Base-by-base conservation (phyloP, 1,284 basidiomycete species). In the Sanghuangporus baumii region DNA sequence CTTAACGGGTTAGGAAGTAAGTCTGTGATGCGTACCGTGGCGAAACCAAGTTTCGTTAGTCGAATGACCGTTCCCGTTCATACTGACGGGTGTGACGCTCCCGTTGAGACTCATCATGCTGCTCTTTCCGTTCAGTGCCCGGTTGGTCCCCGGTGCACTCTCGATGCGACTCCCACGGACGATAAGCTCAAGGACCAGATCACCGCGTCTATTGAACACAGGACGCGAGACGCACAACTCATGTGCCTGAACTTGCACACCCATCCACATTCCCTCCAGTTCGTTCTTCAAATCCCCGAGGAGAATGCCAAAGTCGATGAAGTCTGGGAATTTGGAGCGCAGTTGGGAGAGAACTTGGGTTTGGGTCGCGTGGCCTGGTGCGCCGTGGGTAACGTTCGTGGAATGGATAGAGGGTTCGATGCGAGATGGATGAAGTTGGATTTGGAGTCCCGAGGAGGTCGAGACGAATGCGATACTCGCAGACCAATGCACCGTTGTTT, bases 251-350 rank as follows among this genome's bases (percentile, higher is more conserved):
- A 71, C 68, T 58, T 70, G 72, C 41, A 69, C 69, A 55, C 69
- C 70, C 34, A 70, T 64, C 72, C 73, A 75, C 8, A 64, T 62
- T 57, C 72, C 72, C 59, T 73, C 70, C 65, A 75, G 71, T 46
- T 63, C 65, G n/a, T 38, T 5, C 50, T 66, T 66, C 58, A 75
- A 67, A 65, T 73, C 69, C 11, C 58, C 50, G 20, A 71, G 57
- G 43, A 73, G 66, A 43, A 51, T 66, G 7, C 61, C 59, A 36
- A 73, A 65, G 61, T 71, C 68, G 57, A 73, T 65, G 36, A 65
- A 60, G 20, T 57, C 36, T 3, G 71, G 68, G 59, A 74, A 67
- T 37, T 69, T 61, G 26, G 59, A 55, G 55, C 64, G 51, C 52
- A 73, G 69, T 12, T 60, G 54, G n/a, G 31, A 36, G 38, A 68